Conservation (phyloP, 2,329 filamentous ascomycete species). For the Gyromitra esculenta region DNA sequence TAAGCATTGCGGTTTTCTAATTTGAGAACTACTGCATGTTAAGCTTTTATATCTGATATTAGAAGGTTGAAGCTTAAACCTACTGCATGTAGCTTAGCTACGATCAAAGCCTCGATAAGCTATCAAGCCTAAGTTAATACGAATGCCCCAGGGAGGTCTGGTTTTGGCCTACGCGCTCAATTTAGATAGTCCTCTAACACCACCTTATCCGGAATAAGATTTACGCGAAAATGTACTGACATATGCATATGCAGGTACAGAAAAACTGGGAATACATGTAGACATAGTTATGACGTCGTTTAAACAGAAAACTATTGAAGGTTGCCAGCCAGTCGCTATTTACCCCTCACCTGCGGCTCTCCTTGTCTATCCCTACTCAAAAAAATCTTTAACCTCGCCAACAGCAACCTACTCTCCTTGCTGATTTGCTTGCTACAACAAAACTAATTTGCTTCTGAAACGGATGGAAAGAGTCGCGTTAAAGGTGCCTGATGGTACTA, state of each 20-base stretch:
- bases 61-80: too few relatives aligned
- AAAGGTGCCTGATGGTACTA: slow-evolving; percentile 89
- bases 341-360: slow-evolving; percentile 37
- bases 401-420: background rate
- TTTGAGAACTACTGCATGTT: background rate
- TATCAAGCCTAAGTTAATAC: too few relatives aligned
- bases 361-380: background rate
- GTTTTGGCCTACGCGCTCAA: too few relatives aligned
- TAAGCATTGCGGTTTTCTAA: background rate
- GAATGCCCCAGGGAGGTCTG: too few relatives aligned
- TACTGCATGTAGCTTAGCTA: too few relatives aligned
- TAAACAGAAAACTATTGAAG: too few relatives aligned
- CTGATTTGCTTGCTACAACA: background rate
- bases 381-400: background rate
- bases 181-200: too few relatives aligned
- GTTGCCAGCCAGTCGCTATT: background rate
- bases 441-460: slow-evolving; percentile 3
- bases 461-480: slow-evolving; percentile 68
- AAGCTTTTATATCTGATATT: too few relatives aligned
- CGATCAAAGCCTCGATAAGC: too few relatives aligned
- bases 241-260: slow-evolving; percentile 25
- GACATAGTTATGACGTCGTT: slow-evolving; percentile 9
- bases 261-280: background rate
- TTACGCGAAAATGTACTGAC: background rate
- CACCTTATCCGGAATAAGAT: too few relatives aligned